Evolutionary conservation across 176 grass and related monocot genomes (phyloP), one percentile per base, ranked within the genome.

Genomic region (Juncus inflexus): DNA sequence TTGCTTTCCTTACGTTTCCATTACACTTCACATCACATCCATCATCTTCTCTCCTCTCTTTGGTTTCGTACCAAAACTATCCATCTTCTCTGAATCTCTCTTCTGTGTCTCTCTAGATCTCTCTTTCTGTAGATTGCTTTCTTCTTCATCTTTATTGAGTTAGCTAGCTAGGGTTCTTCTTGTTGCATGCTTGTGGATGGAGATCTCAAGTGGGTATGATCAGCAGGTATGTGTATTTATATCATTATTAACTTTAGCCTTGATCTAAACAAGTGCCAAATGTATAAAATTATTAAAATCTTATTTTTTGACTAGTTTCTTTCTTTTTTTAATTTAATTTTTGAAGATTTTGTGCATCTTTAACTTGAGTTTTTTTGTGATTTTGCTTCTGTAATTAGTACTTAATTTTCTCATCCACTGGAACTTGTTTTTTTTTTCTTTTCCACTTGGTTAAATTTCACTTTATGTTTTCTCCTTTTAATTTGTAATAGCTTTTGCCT

Each of bases 131-230:
- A 69, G 38, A 71, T 55, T 43, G 35, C 6, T 9, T 47, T 47
- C 43, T 71, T 52, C 68, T 56, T 43, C 58, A 40, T 47, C 54
- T 71, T 15, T 71, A 71, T 56, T 71, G 55, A 71, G 54, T 37
- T 60, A 12, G 14, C 15, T 60, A 15, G 15, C 15, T 40, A 37
- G 9, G 42, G 39, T 60, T 28, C 6, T 35, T 54, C n/a, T 35
- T n/a, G 28, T 42, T 55, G 52, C 51, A 41, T 59, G 35, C 57
- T 36, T 59, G 57, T 71, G 68, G 40, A 71, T 71, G 68, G 54
- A 71, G 50, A 71, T 71, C 54, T 71, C 68, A 35, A 59, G 52
- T 71, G 68, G 39, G 42, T 57, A 71, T n/a, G n/a, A n/a, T 55
- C 54, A 71, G 37, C 68, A 71, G 68, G 68, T 71, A 71, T 16